Conservation (phyloP, 352 stramenopile species). For the Phytopythium sindhum region DNA sequence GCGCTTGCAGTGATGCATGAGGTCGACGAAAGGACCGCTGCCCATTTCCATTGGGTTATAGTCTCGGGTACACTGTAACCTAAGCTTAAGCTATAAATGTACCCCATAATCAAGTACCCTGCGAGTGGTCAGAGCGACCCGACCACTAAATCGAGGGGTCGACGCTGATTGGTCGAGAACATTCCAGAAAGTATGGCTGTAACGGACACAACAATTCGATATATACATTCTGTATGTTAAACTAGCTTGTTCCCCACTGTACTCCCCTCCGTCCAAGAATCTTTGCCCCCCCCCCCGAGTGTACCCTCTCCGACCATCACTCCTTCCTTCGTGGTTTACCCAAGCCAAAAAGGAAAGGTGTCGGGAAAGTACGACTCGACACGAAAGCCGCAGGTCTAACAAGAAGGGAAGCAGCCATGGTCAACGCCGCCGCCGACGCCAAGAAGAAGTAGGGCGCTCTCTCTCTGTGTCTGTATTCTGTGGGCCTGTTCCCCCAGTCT, state of each 20-base stretch:
- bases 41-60: too few species aligned
- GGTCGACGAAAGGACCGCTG: too few species aligned
- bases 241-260: neutral
- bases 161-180: slow-evolving; percentile 9
- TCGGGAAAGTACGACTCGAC: slow-evolving; percentile 1
- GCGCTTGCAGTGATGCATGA: neutral
- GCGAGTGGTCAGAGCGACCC: neutral
- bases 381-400: neutral
- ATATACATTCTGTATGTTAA: neutral
- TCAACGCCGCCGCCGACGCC: slow-evolving; percentile 68
- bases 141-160: neutral
- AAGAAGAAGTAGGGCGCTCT: slow-evolving; percentile 72
- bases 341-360: neutral
- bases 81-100: too few species aligned
- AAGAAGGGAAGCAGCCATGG: slow-evolving; percentile 27
- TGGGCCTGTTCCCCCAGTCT: neutral
- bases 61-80: too few species aligned
- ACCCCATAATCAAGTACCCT: neutral
- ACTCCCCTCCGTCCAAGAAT: neutral
- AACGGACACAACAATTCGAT: neutral
- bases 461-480: neutral
- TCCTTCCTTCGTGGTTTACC: neutral
- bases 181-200: slow-evolving; percentile 3
- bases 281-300: neutral
- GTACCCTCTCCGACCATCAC: neutral